Conservation (phyloP, 1,139 yeast species). For the Eremothecium coryli region DNA sequence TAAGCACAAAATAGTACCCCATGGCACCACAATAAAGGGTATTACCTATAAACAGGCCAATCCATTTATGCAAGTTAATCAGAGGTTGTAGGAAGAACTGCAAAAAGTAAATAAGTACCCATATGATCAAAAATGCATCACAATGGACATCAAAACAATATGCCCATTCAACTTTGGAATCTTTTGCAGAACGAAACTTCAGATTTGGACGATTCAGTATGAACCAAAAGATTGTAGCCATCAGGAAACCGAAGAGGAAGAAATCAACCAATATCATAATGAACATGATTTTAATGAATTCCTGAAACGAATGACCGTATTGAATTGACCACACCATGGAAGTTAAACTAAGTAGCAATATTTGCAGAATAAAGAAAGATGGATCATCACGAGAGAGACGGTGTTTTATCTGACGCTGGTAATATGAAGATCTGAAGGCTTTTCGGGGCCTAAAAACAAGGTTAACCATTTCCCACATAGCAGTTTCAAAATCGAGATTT, state of each 20-base stretch:
- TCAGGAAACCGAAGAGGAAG: constrained; percentile 55
- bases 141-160: constrained; percentile 92
- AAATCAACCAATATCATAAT: constrained; percentile 86
- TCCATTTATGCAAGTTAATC: constrained; percentile 51
- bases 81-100: constrained; percentile 73
- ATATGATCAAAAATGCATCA: constrained; percentile 72
- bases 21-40: constrained; percentile 64
- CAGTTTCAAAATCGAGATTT: constrained; percentile 83
- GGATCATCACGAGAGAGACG: constrained; percentile 89
- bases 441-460: constrained; percentile 66
- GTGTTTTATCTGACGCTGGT: constrained; percentile 61
- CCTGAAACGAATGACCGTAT: constrained; percentile 53
- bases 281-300: constrained; percentile 53
- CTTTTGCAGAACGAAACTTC: constrained; percentile 33
- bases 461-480: constrained; percentile 81
- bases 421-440: constrained; percentile 73
- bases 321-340: constrained; percentile 90
- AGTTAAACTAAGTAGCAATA: constrained; percentile 54
- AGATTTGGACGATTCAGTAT: constrained; percentile 53
- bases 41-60: constrained; percentile 66
- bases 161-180: constrained; percentile 77
- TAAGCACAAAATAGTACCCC: constrained; percentile 65
- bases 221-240: constrained; percentile 68
- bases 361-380: constrained; percentile 64
- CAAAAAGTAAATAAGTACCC: constrained; percentile 66